Evolutionary conservation across 768 basidiomycete genomes (phyloP).

Genomic region (Lactifluus piperatus): DNA sequence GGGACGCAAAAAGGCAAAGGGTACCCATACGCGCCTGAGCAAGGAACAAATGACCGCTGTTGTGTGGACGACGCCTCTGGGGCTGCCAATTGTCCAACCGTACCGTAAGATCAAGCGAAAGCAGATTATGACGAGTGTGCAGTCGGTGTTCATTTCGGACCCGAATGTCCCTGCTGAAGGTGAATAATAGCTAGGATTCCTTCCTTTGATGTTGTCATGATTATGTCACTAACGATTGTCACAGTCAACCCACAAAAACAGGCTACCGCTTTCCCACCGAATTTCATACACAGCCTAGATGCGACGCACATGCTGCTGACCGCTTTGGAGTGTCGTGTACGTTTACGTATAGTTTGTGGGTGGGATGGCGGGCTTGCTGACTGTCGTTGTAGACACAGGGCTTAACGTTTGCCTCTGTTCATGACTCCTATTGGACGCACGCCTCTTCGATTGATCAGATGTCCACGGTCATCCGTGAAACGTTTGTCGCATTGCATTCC

Average conservation of each 20-base stretch:
- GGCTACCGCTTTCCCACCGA: constrained; percentile 95
- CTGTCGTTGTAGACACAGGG: constrained; percentile 43
- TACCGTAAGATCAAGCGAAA: constrained; percentile 78
- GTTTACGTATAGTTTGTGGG: constrained; percentile 23
- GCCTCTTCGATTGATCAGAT: constrained; percentile 79
- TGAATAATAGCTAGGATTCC: constrained; percentile 23
- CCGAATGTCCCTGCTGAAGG: constrained; percentile 67
- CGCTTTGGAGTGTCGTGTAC: constrained; percentile 77
- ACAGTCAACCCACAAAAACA: constrained; percentile 81
- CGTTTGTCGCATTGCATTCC: constrained; percentile 87
- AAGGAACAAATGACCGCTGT: constrained; percentile 94
- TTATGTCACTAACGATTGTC: background rate
- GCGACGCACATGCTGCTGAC: constrained; percentile 99
- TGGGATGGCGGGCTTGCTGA: background rate
- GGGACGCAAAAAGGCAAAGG: constrained; percentile 3
- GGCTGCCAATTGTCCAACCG: constrained; percentile 91
- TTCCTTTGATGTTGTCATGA: background rate
- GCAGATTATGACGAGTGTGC: constrained; percentile 77
- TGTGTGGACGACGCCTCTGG: constrained; percentile 95
- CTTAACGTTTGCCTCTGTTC: constrained; percentile 89
- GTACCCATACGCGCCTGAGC: constrained; percentile 36
- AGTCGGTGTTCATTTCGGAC: constrained; percentile 86
- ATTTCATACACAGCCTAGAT: constrained; percentile 96
- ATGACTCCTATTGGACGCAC: constrained; percentile 99
- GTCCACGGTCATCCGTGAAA: constrained; percentile 83